Evolutionary conservation across 768 basidiomycete species (phyloP), one percentile per base, ranked within the genome.

Genomic region (Leccinum ochraceum): DNA sequence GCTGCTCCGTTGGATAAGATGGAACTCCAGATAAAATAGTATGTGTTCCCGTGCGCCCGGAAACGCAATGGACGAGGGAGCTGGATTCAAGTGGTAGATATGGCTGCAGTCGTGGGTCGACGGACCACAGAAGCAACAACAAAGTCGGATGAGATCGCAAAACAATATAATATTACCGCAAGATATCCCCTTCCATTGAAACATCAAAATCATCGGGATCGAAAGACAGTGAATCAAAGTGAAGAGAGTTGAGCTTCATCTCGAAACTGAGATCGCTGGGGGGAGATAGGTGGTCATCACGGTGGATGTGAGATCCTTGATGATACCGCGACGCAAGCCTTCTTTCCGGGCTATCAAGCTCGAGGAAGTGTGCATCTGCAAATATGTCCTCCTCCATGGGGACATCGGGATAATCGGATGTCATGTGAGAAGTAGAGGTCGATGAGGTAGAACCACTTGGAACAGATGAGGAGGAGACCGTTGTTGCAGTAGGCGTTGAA

Each of bases 191-290:
- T 42, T 71, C 66, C 73, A 63, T 65, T 46, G 64, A 56, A 32
- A 74, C 39, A 56, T 71, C 61, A 69, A 88, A 87, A 44, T 77
- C 78, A 63, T 86, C 83, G 26, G 80, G 79, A 69, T 90, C 86
- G 58, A 90, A 87, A 56, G 86, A 87, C 50, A 90, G 65, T 1
- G 82, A 78, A 63, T 90, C 89, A 69, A 90, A 90, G 69, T 88
- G 87, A 57, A 90, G 76, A 34, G 89, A 89, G 67, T 89, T 86
- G 14, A 90, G 82, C 39, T 75, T 77, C 86, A 88, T 85, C 76
- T 90, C 86, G 54, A 86, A 74, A 62, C 80, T 82, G 62, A 74
- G 61, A 54, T 87, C 81, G 36, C 67, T 72, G 39, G 70, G 54
- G 10, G 55, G 34, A 32, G 56, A 54, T 1, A 62, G 10, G 17